A percentile compares a stretch with the other conserved stretches of the same genome.
These are phyloP conservation scores for Mycena rebaudengoi DNA, from an alignment of 768 basidiomycete species.

Conservation along the genomic window DNA sequence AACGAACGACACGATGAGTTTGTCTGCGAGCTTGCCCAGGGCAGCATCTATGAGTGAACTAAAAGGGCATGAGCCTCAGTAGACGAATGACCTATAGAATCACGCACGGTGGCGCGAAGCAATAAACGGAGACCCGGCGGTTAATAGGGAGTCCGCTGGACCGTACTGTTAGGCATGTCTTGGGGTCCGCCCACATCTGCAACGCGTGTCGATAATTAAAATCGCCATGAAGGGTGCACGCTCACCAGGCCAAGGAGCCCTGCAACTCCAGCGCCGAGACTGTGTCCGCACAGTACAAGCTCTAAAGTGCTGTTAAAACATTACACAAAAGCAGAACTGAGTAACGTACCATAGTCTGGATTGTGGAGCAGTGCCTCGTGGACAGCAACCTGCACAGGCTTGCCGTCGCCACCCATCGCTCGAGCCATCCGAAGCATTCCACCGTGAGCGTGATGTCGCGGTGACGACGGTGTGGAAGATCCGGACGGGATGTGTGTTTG, in stretches of 20 bases:
- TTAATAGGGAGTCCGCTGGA: conserved; percentile 76
- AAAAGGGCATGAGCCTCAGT: background rate
- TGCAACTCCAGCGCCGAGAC: conserved; percentile 85
- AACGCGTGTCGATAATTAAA: background rate
- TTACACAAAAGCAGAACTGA: too few relatives aligned
- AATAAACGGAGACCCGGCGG: conserved; percentile 76
- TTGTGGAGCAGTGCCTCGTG: conserved; percentile 73
- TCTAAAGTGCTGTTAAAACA: conserved; percentile 50
- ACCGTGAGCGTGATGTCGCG: conserved; percentile 73
- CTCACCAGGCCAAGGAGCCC: conserved; percentile 76
- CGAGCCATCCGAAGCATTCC: conserved; percentile 85
- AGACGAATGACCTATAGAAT: background rate
- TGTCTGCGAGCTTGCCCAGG: conserved; percentile 65
- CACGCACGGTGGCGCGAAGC: conserved; percentile 81
- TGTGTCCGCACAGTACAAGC: conserved; percentile 83
- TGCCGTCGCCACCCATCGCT: conserved; percentile 79
- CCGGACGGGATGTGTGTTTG: conserved; percentile 12
- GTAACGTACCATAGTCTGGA: conserved; percentile 72
- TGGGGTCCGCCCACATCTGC: conserved; percentile 90
- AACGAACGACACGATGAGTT: conserved; percentile 79
- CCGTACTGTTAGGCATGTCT: conserved; percentile 72
- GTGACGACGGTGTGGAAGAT: conserved; percentile 31
- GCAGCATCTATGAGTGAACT: conserved; percentile 71
- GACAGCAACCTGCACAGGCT: conserved; percentile 81
- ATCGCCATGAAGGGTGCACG: too few relatives aligned